phyloP scores from a whole-genome alignment of 805 yeast species.

The Debaryomyces prosopidis region DNA sequence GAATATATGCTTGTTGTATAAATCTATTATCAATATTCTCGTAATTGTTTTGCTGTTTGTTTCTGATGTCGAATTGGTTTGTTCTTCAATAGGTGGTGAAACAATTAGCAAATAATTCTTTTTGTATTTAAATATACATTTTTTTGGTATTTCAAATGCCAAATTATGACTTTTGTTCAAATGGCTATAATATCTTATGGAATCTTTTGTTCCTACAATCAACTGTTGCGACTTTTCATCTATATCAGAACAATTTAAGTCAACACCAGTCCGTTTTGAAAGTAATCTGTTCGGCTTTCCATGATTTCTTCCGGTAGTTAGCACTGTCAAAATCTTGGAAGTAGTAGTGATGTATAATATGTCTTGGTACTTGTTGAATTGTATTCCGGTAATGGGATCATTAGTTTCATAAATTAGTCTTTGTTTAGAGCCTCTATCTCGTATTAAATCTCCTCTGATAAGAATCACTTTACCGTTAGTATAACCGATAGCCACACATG shows the following conservation, averaged over 20 bases:
- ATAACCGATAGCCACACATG: slow-evolving; percentile 73
- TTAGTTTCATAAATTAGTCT: slow-evolving; percentile 69
- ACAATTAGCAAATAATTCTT: slow-evolving; percentile 60
- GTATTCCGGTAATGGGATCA: slow-evolving; percentile 81
- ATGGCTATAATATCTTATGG: slow-evolving; percentile 61
- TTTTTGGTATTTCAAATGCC: slow-evolving; percentile 57
- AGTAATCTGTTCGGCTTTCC: slow-evolving; percentile 56
- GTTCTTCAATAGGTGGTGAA: slow-evolving; percentile 39
- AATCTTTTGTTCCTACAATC: slow-evolving; percentile 65
- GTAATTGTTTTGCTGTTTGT: slow-evolving; percentile 40
- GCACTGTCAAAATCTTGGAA: slow-evolving; percentile 64
- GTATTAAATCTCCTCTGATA: slow-evolving; percentile 81
- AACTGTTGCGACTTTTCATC: slow-evolving; percentile 48
- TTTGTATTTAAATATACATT: slow-evolving; percentile 45
- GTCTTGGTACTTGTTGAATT: slow-evolving; percentile 53
- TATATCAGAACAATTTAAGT: slow-evolving; percentile 48
- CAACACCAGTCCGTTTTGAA: slow-evolving; percentile 49
- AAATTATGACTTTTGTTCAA: slow-evolving; percentile 55
- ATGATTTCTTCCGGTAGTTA: slow-evolving; percentile 76
- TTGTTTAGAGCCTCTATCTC: slow-evolving; percentile 90
- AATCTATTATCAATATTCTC: slow-evolving; percentile 66
- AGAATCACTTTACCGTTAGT: slow-evolving; percentile 82
- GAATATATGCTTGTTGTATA: slow-evolving; percentile 66
- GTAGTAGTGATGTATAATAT: slow-evolving; percentile 72
- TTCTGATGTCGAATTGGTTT: not conserved